Evolutionary conservation across 2,329 filamentous ascomycete genomes (phyloP), one percentile per base, ranked within the genome.

Genomic region (Cytospora mali): DNA sequence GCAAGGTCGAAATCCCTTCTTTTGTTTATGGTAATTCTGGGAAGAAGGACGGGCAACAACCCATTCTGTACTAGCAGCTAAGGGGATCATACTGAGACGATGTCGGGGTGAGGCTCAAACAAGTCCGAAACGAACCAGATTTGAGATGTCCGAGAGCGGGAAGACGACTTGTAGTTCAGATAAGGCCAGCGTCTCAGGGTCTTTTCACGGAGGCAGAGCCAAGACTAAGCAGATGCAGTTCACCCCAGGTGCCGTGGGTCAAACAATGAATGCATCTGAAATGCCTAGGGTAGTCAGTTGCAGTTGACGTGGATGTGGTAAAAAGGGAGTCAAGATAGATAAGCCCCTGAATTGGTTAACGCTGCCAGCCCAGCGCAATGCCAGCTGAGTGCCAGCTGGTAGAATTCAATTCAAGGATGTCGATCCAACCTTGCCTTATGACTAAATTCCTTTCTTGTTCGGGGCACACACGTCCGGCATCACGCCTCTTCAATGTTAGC

Each of bases 61-160:
- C 16, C 55, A 51, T 16, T 49, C n/a, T n/a, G n/a, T 42, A 21
- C 7, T 55, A 31, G 23, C 39, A 39, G 46, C 14, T 31, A 54
- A 48, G 33, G 57, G 57, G 57, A 42, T 33, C 16, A 16, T 23
- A 53, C 39, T 55, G 60, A 59, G 55, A 60, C 60, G 61, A 57
- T 60, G 23, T 60, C 42, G 53, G 63, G 57, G 62, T 51, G 64
- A 65, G 61, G 56, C 61, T 65, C 64, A 65, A 65, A 63, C 64
- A 57, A 2, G n/a, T 18, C 28, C 28, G 54, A 62, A 48, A 62
- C 60, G 54, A 49, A 21, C 27, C 58, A 28, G 31, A 18, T 21
- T 29, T 53, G 29, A 18, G 29, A 51, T 16, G 31, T 50, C 52
- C 52, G n/a, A 29, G 50, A 50, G 21, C 21, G 52, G 58, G 31